Evolutionary conservation across 2,329 filamentous ascomycete genomes (phyloP), one percentile per base, ranked within the genome.

Genomic region (Rhynchosporium agropyri): DNA sequence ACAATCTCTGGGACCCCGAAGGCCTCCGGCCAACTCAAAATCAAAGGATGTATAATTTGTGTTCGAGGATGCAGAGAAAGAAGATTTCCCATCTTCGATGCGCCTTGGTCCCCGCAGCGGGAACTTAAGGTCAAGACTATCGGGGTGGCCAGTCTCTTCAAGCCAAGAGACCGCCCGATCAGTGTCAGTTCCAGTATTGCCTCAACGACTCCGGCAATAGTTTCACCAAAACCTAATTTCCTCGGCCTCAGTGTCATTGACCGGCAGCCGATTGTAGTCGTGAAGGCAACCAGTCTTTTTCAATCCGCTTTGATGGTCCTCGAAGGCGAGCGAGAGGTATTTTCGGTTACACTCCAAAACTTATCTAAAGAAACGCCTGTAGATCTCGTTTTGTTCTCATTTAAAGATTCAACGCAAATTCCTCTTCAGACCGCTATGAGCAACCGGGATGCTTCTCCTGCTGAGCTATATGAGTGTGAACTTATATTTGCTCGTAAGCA

Each of bases 261-360:
- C 2, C 81, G 86, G 50, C 92, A 97, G 74, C 95, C 95, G 5
- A 78, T 91, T 3, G 79, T 98, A 3, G 79, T 87, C 3, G 83
- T 97, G 26, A 89, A 90, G 71, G 88, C 88, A 7, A 89, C 89
- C 3, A 91, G 89, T 12, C 81, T 97, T 1, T 85, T 89, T 0
- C 93, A 97, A 72, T 91, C 90, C 28, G 90, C 92, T 9, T 79
- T 97, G 42, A 97, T 97, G 92, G 83, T 99, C 10, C 81, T 99
- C 5, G 94, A 98, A 77, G 95, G 95, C 49, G 94, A 99, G 76
- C 84, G 84, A 28, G 88, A 87, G 69, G 80, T 80, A 0, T 96
- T 98, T 72, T 88, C 85, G 0, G 83, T 97, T 15, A 93, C 89
- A 0, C 78, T 98, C 13, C 84, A 89, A 68, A 99, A 99, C 68